Evolutionary conservation across 1,139 yeast genomes (phyloP).

Genomic region (Sugiyamaella novakii): DNA sequence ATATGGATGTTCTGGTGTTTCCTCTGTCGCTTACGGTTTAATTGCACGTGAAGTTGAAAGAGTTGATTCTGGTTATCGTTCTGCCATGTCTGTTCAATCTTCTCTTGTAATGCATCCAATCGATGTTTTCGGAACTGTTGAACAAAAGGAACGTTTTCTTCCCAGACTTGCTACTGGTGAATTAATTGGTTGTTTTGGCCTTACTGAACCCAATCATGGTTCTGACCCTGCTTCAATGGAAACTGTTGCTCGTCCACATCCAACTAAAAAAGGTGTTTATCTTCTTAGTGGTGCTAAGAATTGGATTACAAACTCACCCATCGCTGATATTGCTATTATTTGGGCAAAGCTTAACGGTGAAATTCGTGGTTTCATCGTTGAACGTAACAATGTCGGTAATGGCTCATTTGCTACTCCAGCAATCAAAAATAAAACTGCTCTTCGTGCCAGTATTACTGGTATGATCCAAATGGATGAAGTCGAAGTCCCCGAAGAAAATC

Average conservation of each 20-base stretch:
- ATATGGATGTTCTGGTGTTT: slow-evolving; percentile 49
- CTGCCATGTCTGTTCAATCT: slow-evolving; percentile 52
- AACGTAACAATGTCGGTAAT: slow-evolving; percentile 39
- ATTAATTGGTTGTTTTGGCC: slow-evolving; percentile 49
- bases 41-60: slow-evolving; percentile 50
- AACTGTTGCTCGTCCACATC: slow-evolving; percentile 47
- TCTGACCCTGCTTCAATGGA: slow-evolving; percentile 52
- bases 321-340: slow-evolving; percentile 47
- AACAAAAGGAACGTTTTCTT: slow-evolving; percentile 47
- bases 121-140: slow-evolving; percentile 46
- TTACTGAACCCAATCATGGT: slow-evolving; percentile 52
- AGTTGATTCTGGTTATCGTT: slow-evolving; percentile 49
- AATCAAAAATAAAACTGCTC: slow-evolving; percentile 44
- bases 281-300: slow-evolving; percentile 47
- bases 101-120: slow-evolving; percentile 51
- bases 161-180: slow-evolving; percentile 49
- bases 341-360: slow-evolving; percentile 51
- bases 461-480: slow-evolving; percentile 50
- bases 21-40: slow-evolving; percentile 48
- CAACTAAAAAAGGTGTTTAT: slow-evolving; percentile 48
- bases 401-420: slow-evolving; percentile 47
- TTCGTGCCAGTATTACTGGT: slow-evolving; percentile 50
- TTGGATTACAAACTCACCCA: slow-evolving; percentile 52
- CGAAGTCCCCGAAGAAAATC: slow-evolving; percentile 48
- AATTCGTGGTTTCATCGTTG: slow-evolving; percentile 48